Percentiles rank a stretch among this genome's conserved stretches.
Conservation (phyloP, 2,329 filamentous ascomycete species). For the Botrytis galanthina region DNA sequence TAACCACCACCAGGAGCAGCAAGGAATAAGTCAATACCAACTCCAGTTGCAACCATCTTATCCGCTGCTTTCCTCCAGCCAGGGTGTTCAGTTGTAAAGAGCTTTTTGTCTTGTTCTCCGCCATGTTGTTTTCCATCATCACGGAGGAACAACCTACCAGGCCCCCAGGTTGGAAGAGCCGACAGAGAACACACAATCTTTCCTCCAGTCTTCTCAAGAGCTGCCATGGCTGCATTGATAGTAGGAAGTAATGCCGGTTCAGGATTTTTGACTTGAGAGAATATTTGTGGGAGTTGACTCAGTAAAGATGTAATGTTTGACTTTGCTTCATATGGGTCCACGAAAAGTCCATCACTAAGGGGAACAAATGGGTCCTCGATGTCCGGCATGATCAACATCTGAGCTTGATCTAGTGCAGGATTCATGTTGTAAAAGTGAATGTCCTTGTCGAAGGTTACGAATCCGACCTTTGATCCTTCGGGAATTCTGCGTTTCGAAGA, state of each 20-base stretch:
- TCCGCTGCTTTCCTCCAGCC: constrained; percentile 82
- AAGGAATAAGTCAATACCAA: constrained; percentile 93
- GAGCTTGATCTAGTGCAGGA: constrained; percentile 75
- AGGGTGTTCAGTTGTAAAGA: constrained; percentile 86
- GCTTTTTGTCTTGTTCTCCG: constrained; percentile 86
- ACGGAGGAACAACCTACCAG: constrained; percentile 77
- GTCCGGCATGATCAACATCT: constrained; percentile 99
- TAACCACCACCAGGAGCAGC: constrained; percentile 88
- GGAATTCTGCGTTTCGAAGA: constrained; percentile 61
- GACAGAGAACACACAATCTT: constrained; percentile 88
- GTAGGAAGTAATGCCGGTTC: constrained; percentile 85
- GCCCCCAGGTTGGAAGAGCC: constrained; percentile 87
- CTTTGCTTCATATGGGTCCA: constrained; percentile 89
- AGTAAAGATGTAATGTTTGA: constrained; percentile 86
- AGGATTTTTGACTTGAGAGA: constrained; percentile 82
- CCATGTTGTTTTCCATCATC: constrained; percentile 85
- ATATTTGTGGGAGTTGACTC: constrained; percentile 77
- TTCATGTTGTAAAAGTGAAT: constrained; percentile 98
- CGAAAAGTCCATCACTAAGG: constrained; percentile 86
- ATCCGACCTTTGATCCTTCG: constrained; percentile 80
- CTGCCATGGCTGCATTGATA: constrained; percentile 78
- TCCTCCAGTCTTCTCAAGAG: constrained; percentile 81
- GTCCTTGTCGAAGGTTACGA: constrained; percentile 94
- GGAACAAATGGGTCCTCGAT: constrained; percentile 95
- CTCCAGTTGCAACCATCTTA: constrained; percentile 81